Base-by-base conservation (phyloP, 1,139 yeast species). In the Yamadazyma spencermartinsiae region DNA sequence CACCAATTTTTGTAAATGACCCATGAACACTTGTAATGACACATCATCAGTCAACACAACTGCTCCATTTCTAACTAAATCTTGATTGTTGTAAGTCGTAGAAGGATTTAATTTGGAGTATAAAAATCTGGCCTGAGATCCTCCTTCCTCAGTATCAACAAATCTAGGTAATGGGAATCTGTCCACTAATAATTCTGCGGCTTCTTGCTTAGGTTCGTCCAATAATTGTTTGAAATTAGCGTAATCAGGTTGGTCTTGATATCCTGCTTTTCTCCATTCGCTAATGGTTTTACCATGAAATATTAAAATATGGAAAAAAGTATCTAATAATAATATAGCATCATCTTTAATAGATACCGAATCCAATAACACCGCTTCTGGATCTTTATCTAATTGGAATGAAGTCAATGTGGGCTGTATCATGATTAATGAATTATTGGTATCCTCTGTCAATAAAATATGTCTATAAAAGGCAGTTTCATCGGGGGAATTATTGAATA, bases 391-490 rank as follows among this genome's bases (percentile, higher is more conserved):
- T 63, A 90, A 82, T 40, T 86, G 79, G 68, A 86, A 90, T 32
- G 95, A 80, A 4, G 95, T 86, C 60, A 90, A 76, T 0, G 98
- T 88, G 42, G 98, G 98, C 68, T 90, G 98, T 52, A 90, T 90
- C 97, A 90, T 90, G 48, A 89, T 86, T 58, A 90, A 73, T n/a
- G 98, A 86, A 64, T 90, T 92, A 48, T 85, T 83, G 38, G 92
- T 84, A 60, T 92, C 97, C 61, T 92, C 97, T 48, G 90, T 82
- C 56, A 88, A 78, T 59, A 92, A 78, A 28, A 89, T 87, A 63
- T 92, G 98, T 61, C 97, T 82, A 68, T 90, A 90, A 63, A 89
- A 92, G 27, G 98, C 97, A 38, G 98, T 90, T 72, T 92, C 98
- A 71, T 92, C 98, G 1, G 98, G 98, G 14, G 98, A 90, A 65